Conservation (phyloP, 2,329 filamentous ascomycete species). For the Pseudopithomyces maydicus region DNA sequence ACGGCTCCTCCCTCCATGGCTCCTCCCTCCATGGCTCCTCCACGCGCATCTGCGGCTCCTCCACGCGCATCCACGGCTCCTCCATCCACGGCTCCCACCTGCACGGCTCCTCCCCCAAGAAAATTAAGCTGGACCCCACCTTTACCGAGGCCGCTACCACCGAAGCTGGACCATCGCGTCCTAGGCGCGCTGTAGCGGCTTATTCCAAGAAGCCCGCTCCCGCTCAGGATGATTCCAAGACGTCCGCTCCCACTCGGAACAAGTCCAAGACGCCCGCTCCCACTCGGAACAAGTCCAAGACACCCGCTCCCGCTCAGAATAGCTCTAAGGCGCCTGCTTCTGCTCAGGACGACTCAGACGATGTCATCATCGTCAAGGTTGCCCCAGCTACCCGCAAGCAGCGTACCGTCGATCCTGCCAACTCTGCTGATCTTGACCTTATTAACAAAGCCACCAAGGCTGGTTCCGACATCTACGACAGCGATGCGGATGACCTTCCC, state of each 20-base stretch:
- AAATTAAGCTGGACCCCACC: not conserved
- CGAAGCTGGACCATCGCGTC: not conserved
- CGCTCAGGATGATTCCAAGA: not conserved
- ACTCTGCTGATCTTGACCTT: constrained; percentile 23
- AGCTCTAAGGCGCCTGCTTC: not conserved
- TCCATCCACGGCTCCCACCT: too few relatives aligned
- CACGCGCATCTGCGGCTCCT: too few relatives aligned
- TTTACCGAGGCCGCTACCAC: not conserved
- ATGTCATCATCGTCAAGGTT: constrained; percentile 12
- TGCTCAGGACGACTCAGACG: not conserved
- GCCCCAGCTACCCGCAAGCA: constrained; percentile 22
- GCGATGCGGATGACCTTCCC: constrained; percentile 23
- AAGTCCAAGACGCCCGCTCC: not conserved
- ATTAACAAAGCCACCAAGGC: constrained; percentile 24
- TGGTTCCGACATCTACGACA: constrained; percentile 32
- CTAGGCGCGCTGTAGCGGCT: too few relatives aligned
- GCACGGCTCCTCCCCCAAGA: not conserved
- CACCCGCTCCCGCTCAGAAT: not conserved
- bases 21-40: not conserved
- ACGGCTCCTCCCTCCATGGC: not conserved
- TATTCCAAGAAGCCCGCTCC: not conserved
- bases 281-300: not conserved
- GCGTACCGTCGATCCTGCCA: constrained; percentile 25
- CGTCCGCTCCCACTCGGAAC: not conserved
- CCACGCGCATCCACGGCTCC: too few relatives aligned